Percentiles rank a stretch among this genome's conserved stretches.
phyloP scores from a whole-genome alignment of 2,329 filamentous ascomycete species.

The Calonectria hawksworthii region DNA sequence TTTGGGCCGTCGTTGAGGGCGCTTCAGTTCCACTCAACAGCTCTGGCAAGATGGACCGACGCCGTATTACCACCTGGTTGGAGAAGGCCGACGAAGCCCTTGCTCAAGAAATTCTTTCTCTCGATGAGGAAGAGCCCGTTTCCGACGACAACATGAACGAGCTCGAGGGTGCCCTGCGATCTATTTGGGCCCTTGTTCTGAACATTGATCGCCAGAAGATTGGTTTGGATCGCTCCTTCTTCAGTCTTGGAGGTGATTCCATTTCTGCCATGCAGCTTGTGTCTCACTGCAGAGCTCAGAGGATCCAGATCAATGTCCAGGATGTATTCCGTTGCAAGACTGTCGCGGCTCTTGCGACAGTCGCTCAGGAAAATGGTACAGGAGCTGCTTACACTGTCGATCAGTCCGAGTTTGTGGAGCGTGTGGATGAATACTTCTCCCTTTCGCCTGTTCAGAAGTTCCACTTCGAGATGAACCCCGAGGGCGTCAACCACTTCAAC shows the following conservation, averaged over 20 bases:
- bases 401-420: constrained; percentile 6
- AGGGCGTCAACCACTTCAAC: constrained; percentile 2
- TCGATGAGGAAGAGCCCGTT: background rate
- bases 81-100: constrained; percentile 28
- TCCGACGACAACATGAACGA: constrained; percentile 19
- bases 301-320: constrained; percentile 45
- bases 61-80: constrained; percentile 31
- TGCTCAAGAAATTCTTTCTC: constrained; percentile 34
- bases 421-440: constrained; percentile 15
- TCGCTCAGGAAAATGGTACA: constrained; percentile 31
- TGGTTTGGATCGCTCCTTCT: constrained; percentile 47
- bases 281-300: constrained; percentile 46
- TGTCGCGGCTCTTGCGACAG: constrained; percentile 27
- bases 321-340: constrained; percentile 48
- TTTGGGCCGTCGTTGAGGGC: constrained; percentile 38
- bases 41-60: constrained; percentile 41
- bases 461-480: constrained; percentile 29
- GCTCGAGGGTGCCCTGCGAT: constrained; percentile 21
- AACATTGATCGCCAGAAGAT: constrained; percentile 41
- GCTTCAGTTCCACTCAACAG: constrained; percentile 31
- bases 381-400: background rate
- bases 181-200: constrained; percentile 35
- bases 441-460: constrained; percentile 40
- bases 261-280: constrained; percentile 55
- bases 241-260: constrained; percentile 58